Conservation (phyloP, 2,329 filamentous ascomycete species). For the Phoma sp. region DNA sequence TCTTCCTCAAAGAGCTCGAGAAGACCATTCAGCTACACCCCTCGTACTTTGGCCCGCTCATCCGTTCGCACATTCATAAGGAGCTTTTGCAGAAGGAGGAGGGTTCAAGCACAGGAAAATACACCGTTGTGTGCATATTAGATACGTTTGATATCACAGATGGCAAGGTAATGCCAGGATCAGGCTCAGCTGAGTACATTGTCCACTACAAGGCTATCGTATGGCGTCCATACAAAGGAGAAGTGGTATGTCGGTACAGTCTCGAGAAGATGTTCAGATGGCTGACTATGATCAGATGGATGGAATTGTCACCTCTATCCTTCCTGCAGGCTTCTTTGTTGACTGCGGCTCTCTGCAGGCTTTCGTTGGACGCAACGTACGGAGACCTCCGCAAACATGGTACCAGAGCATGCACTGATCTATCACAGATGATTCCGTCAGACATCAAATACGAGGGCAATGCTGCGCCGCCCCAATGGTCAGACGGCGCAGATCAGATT, state of each 20-base stretch:
- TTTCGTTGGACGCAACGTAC: slow-evolving; percentile 83
- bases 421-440: slow-evolving; percentile 77
- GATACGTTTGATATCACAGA: slow-evolving; percentile 95
- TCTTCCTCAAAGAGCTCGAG: slow-evolving; percentile 97
- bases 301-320: slow-evolving; percentile 89
- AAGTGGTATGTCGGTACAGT: slow-evolving; percentile 73
- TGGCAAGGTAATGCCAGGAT: slow-evolving; percentile 88
- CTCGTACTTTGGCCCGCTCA: slow-evolving; percentile 94
- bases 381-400: slow-evolving; percentile 40
- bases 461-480: slow-evolving; percentile 94
- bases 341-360: slow-evolving; percentile 78
- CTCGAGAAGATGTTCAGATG: background rate
- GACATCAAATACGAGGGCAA: slow-evolving; percentile 96
- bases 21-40: slow-evolving; percentile 94
- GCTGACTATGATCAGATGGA: slow-evolving; percentile 71
- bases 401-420: slow-evolving; percentile 21
- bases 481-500: slow-evolving; percentile 89
- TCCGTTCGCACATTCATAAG: slow-evolving; percentile 87
- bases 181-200: slow-evolving; percentile 90
- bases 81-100: slow-evolving; percentile 93
- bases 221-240: slow-evolving; percentile 96
- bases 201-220: slow-evolving; percentile 95
- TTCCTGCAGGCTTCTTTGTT: slow-evolving; percentile 89
- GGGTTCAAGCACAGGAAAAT: slow-evolving; percentile 91
- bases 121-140: slow-evolving; percentile 98